phyloP scores from a whole-genome alignment of 2,329 filamentous ascomycete genomes.

The Trichophyton benhamiae region DNA sequence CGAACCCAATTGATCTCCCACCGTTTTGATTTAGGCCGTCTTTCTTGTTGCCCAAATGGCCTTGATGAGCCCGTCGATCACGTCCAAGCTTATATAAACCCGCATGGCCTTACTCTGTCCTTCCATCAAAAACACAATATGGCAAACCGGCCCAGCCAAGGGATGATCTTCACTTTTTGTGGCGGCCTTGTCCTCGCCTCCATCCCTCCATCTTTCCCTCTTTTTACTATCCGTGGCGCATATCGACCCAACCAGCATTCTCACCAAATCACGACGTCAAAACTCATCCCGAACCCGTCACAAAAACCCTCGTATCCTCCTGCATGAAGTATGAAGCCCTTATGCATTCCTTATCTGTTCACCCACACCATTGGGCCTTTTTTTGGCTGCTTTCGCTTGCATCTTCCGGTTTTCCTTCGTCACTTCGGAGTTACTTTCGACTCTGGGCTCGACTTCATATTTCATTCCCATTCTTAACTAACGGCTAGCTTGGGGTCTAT shows the following conservation, averaged over 20 bases:
- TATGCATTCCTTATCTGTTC: not conserved
- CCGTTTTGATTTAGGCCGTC: not conserved
- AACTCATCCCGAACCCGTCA: not conserved
- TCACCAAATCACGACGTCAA: not conserved
- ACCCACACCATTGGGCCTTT: not conserved
- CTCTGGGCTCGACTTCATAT: not conserved
- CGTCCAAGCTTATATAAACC: not conserved
- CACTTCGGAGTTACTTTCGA: not conserved
- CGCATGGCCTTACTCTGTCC: not conserved
- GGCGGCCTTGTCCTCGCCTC: not conserved
- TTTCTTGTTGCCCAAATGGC: not conserved
- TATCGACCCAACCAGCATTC: not conserved
- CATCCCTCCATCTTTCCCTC: too few species aligned
- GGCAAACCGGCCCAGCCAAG: not conserved
- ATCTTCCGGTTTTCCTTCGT: not conserved
- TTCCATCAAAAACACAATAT: not conserved
- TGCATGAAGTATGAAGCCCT: not conserved
- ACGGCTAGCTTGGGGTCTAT: constrained; percentile 1
- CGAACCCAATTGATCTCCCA: not conserved
- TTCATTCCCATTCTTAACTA: not conserved
- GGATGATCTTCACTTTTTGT: not conserved
- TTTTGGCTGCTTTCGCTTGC: not conserved
- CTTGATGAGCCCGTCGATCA: not conserved
- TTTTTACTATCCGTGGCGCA: not conserved
- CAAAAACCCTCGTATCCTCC: not conserved